Conservation (phyloP, 768 basidiomycete genomes). For the Boletus subparvulus region DNA sequence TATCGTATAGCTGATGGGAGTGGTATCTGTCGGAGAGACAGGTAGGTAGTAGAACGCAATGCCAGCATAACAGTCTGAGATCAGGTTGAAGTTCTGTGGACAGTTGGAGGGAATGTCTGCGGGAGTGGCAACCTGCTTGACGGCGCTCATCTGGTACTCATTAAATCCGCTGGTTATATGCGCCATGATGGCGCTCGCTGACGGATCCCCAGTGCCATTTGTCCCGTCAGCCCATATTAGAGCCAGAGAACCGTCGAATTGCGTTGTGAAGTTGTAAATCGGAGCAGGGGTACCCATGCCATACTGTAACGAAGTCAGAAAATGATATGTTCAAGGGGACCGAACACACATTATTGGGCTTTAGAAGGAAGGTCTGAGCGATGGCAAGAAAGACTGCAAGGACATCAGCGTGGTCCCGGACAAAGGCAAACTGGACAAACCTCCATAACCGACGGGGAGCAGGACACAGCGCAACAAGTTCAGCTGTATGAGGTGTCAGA, state of each 20-base stretch:
- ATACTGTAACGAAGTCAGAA: constrained; percentile 40
- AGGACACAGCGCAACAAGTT: constrained; percentile 63
- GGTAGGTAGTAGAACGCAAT: constrained; percentile 63
- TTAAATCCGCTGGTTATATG: constrained; percentile 55
- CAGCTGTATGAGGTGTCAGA: constrained; percentile 37
- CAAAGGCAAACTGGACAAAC: constrained; percentile 7
- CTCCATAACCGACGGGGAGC: constrained; percentile 61
- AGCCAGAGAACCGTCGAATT: constrained; percentile 52
- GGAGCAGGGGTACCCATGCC: constrained; percentile 60
- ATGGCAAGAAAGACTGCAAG: constrained; percentile 54
- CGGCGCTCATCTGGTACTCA: constrained; percentile 43
- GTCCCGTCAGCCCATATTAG: constrained; percentile 73
- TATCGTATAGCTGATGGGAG: constrained; percentile 65
- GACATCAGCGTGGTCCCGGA: not conserved
- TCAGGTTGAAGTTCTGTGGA: constrained; percentile 70
- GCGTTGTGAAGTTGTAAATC: constrained; percentile 44
- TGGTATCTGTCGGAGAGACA: constrained; percentile 26
- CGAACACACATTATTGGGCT: constrained; percentile 55
- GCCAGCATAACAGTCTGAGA: constrained; percentile 70
- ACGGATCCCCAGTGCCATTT: constrained; percentile 51
- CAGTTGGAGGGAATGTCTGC: constrained; percentile 56
- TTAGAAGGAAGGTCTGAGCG: constrained; percentile 58
- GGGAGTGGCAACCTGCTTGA: constrained; percentile 49
- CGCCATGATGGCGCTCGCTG: constrained; percentile 59
- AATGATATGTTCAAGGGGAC: not conserved